These are phyloP conservation scores for Vanrija sp. DNA, from an alignment of 1,284 basidiomycete genomes.

Conservation along the genomic window DNA sequence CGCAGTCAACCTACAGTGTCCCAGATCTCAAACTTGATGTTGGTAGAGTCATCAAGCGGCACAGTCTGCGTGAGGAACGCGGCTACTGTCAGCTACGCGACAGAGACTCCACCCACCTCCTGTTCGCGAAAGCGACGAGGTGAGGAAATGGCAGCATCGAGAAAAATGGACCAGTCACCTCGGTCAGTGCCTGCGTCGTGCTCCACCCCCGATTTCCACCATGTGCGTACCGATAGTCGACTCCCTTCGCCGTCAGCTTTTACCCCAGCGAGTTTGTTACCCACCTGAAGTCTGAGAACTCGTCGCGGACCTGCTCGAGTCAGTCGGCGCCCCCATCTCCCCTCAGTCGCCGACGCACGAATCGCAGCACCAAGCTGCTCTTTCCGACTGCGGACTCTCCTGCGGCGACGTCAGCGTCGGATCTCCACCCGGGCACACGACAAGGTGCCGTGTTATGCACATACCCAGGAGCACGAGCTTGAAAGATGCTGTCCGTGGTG, in stretches of 20 bases:
- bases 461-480: slow-evolving; percentile 87
- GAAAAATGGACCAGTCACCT: no score
- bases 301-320: slow-evolving; percentile 59
- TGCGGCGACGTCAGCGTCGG: slow-evolving; percentile 37
- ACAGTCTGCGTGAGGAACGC: slow-evolving; percentile 97
- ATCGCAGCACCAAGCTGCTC: slow-evolving; percentile 89
- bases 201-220: background rate
- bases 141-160: background rate
- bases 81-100: slow-evolving; percentile 54
- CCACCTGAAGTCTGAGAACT: slow-evolving; percentile 96
- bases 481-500: slow-evolving; percentile 43
- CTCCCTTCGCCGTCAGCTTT: slow-evolving; percentile 29
- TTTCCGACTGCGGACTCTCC: slow-evolving; percentile 97
- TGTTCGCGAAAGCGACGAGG: slow-evolving; percentile 1
- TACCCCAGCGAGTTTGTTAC: background rate
- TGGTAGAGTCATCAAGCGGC: slow-evolving; percentile 78
- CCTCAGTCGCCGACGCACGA: slow-evolving; percentile 58
- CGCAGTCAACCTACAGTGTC: slow-evolving; percentile 54
- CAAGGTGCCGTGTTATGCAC: slow-evolving; percentile 1
- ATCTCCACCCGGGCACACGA: no score
- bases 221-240: slow-evolving; percentile 43
- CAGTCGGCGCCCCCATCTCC: background rate
- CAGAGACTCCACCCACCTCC: slow-evolving; percentile 15
- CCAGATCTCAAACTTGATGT: slow-evolving; percentile 98
- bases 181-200: no score